Evolutionary conservation across 345 rosid species (phyloP).

Genomic region (Eucalyptus pauciflora): DNA sequence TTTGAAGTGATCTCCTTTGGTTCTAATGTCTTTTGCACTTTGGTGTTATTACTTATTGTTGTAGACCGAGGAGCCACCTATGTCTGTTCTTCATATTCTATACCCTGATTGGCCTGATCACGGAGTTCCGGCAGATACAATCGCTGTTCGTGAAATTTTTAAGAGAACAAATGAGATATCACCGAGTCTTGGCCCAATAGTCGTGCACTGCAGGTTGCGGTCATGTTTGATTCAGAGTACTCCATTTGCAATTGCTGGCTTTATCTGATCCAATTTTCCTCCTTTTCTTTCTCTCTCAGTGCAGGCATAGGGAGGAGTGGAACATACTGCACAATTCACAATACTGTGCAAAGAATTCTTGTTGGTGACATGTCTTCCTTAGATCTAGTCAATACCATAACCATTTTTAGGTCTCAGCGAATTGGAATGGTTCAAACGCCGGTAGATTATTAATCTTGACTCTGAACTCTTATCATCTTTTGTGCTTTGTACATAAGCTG

Average conservation of each 20-base stretch:
- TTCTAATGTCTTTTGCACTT: neutral
- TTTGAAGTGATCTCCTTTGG: neutral
- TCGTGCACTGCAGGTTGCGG: constrained; percentile 93
- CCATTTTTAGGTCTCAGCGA: constrained; percentile 71
- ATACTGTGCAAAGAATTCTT: constrained; percentile 88
- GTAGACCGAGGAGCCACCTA: constrained; percentile 55
- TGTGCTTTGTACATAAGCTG: neutral
- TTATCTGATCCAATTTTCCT: constrained; percentile 2
- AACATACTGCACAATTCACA: constrained; percentile 86
- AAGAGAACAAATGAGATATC: constrained; percentile 44
- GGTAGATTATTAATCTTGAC: constrained; percentile 24
- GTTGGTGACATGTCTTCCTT: constrained; percentile 79
- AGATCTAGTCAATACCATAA: constrained; percentile 55
- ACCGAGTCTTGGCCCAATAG: constrained; percentile 66
- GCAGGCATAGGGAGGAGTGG: constrained; percentile 99
- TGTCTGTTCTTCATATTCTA: constrained; percentile 71
- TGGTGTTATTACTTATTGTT: neutral
- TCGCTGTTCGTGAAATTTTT: constrained; percentile 73
- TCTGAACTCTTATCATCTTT: neutral
- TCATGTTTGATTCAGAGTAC: neutral
- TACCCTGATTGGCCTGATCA: constrained; percentile 99
- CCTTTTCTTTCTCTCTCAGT: constrained; percentile 27
- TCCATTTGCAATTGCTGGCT: neutral
- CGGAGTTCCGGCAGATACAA: constrained; percentile 77
- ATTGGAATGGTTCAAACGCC: constrained; percentile 89